Base-by-base conservation (phyloP, 331 rosid genomes). In the Ulmus americana region DNA sequence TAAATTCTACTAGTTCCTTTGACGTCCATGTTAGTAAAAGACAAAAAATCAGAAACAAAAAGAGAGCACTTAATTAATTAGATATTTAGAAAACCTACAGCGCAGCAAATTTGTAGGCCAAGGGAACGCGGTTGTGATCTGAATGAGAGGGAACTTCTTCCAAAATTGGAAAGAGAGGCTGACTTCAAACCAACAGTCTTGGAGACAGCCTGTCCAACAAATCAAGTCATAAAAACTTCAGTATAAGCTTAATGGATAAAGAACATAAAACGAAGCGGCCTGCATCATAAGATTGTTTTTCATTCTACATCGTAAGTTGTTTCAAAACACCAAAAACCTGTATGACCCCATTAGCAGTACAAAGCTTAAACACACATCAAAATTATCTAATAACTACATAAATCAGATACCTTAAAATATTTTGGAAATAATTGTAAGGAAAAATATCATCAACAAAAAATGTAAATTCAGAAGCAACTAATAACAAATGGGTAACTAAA, bases 101-200 rank as follows among this genome's bases (percentile, higher is more conserved):
- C 86, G 13, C 86, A 85, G 41, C 77, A 76, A 70, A 85, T 76
- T 14, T 60, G 67, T 35, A 85, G 83, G 51, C 56, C 61, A 51
- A 60, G n/a, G 22, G 79, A 64, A 18, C 40, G 74, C 1, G 55
- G 81, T 61, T 39, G 61, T 38, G 59, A 59, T 64, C 67, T 40
- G 39, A 79, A 77, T 53, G 80, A 75, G 38, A 79, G 77, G 59
- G 59, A 76, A 62, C 72, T 69, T 65, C 82, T 72, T 70, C 83
- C 80, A 18, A 40, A 6, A 72, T 56, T 70, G 54, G 79, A 64
- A 63, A 70, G 12, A 20, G 67, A 48, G 68, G 64, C 60, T 8
- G 74, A 74, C 45, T 43, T 76, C 41, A 44, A 12, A 5, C 82
- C 76, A 28, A 64, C 50, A 45, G 48, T 28, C 56, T 66, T 64